Evolutionary conservation across 2,329 filamentous ascomycete genomes (phyloP).

Genomic region (Fusarium sambucinum): DNA sequence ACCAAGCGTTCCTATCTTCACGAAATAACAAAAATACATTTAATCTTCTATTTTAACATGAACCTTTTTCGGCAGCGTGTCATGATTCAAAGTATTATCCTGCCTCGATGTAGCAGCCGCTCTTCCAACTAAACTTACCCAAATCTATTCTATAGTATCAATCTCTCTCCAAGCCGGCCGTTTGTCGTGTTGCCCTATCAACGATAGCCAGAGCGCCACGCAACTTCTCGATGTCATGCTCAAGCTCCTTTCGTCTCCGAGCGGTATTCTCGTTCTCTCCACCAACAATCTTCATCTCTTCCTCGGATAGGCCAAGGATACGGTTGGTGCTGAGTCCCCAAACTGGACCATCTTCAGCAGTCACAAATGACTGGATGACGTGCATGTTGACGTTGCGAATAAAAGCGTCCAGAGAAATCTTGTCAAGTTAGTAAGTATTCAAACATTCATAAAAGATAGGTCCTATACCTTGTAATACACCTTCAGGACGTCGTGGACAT

Average conservation of each 20-base stretch:
- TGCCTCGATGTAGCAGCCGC: too few relatives aligned
- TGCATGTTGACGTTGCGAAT: slow-evolving; percentile 39
- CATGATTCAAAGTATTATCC: too few relatives aligned
- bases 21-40: too few relatives aligned
- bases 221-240: slow-evolving; percentile 39
- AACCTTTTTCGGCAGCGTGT: too few relatives aligned
- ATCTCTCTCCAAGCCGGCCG: slow-evolving; percentile 4
- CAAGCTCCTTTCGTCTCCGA: slow-evolving; percentile 27
- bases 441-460: rapidly evolving
- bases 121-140: too few relatives aligned
- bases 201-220: slow-evolving; percentile 34
- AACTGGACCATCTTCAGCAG: slow-evolving; percentile 35
- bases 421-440: background rate
- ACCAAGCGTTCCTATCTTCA: too few relatives aligned
- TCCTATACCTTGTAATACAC: slow-evolving; percentile 53
- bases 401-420: slow-evolving; percentile 49
- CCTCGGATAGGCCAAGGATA: slow-evolving; percentile 23
- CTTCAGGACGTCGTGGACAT: slow-evolving; percentile 54
- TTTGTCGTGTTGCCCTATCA: slow-evolving; percentile 31
- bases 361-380: slow-evolving; percentile 32
- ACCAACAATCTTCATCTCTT: slow-evolving; percentile 25
- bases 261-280: slow-evolving; percentile 36
- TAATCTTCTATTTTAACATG: too few relatives aligned
- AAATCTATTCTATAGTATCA: background rate
- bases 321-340: slow-evolving; percentile 20